These are phyloP conservation scores for Oryza coarctata DNA, from an alignment of 176 grass and related monocot species.

Conservation along the genomic window DNA sequence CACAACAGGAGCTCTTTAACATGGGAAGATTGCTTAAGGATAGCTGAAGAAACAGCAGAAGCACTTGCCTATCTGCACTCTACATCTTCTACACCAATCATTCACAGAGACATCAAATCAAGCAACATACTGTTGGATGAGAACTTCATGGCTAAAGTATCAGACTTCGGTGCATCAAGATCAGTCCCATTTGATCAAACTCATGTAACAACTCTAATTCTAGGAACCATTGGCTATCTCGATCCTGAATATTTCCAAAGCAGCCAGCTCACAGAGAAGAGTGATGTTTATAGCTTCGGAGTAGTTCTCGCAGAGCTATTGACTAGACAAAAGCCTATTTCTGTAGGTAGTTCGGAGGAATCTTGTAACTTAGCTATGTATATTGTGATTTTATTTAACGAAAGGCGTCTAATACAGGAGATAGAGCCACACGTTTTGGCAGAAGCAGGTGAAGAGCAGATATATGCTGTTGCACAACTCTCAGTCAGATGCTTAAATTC, in stretches of 20 bases:
- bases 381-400: constrained; percentile 32
- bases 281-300: constrained; percentile 65
- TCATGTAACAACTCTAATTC: constrained; percentile 62
- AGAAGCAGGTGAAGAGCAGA: constrained; percentile 47
- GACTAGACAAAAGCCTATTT: constrained; percentile 50
- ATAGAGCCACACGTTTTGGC: constrained; percentile 38
- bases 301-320: constrained; percentile 58
- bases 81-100: constrained; percentile 37
- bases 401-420: constrained; percentile 33
- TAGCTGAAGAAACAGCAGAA: constrained; percentile 42
- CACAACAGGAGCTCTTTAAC: constrained; percentile 32
- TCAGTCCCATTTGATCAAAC: constrained; percentile 55
- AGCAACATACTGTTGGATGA: constrained; percentile 56
- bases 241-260: constrained; percentile 64
- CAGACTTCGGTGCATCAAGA: constrained; percentile 63
- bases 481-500: constrained; percentile 45
- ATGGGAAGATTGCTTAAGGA: constrained; percentile 49
- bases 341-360: constrained; percentile 31
- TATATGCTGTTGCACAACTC: constrained; percentile 33
- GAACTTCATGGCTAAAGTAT: constrained; percentile 51
- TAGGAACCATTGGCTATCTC: constrained; percentile 56
- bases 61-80: constrained; percentile 54
- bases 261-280: constrained; percentile 48
- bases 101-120: constrained; percentile 67
- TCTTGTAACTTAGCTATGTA: constrained; percentile 48